phyloP scores from a whole-genome alignment of 1,284 basidiomycete genomes.

The Sporisorium scitamineum region DNA sequence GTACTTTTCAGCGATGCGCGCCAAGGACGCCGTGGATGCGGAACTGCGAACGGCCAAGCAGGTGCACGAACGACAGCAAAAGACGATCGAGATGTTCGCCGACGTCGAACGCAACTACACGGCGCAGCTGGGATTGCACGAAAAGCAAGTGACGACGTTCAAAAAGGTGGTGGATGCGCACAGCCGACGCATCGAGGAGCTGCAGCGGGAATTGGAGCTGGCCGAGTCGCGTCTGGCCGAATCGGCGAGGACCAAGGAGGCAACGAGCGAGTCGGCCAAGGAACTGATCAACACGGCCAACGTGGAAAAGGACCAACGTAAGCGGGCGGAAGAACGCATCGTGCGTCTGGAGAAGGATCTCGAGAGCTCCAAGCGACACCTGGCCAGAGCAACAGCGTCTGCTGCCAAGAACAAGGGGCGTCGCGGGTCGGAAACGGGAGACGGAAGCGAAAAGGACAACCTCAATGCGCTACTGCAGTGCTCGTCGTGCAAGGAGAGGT shows the following conservation, averaged over 20 bases:
- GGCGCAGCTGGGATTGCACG: constrained; percentile 75
- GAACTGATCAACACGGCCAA: constrained; percentile 46
- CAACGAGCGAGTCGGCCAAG: constrained; percentile 53
- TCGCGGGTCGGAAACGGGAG: constrained; percentile 34
- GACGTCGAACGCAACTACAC: constrained; percentile 77
- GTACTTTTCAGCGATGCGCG: constrained; percentile 89
- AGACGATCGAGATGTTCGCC: constrained; percentile 78
- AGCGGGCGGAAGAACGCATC: constrained; percentile 53
- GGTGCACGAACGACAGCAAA: constrained; percentile 81
- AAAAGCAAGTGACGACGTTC: constrained; percentile 71
- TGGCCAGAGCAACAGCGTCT: constrained; percentile 55
- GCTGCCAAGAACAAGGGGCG: constrained; percentile 60
- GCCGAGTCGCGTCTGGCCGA: constrained; percentile 48
- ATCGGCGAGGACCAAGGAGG: constrained; percentile 27
- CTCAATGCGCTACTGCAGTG: constrained; percentile 88
- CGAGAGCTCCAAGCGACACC: constrained; percentile 52
- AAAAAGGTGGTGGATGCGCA: constrained; percentile 57
- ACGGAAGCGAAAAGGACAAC: constrained; percentile 71
- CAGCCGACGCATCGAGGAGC: constrained; percentile 59
- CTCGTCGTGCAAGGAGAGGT: constrained; percentile 85
- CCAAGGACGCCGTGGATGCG: constrained; percentile 83
- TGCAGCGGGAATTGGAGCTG: constrained; percentile 66
- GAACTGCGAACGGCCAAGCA: constrained; percentile 80
- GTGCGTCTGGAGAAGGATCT: constrained; percentile 57
- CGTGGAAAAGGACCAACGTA: constrained; percentile 40